Evolutionary conservation across 768 basidiomycete genomes (phyloP), one percentile per base, ranked within the genome.

Genomic region (Amyloporia xantha): DNA sequence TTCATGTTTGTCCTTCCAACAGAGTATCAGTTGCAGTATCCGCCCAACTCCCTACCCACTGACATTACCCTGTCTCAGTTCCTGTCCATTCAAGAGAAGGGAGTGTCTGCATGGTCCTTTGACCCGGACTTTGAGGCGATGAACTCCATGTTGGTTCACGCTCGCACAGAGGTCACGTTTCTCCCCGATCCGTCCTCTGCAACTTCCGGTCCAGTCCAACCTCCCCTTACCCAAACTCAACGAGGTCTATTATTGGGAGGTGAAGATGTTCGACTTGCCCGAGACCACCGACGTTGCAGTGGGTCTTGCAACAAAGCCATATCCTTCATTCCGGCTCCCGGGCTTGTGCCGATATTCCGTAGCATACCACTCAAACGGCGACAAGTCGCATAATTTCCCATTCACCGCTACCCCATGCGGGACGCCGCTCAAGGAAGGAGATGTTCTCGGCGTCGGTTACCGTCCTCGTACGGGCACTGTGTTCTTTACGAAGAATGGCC

Each of bases 241-340:
- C 69, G 96, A 98, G 65, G 93, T 97, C 11, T 99, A 99, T 65
- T 99, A 99, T 65, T 99, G 91, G 90, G 96, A 99, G 65, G 88
- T 92, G 53, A 99, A 99, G 71, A 90, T 98, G 88, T 98, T 93
- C 63, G 96, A 99, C 68, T 85, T 96, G 47, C 92, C 94, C 11
- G 73, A 79, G 52, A 72, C 78, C 2, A 98, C 94, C 7, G 88
- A 77, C 39, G 86, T 96, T n/a, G 82, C 91, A 27, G 81, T 98
- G 42, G 96, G 96, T 28, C 66, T 99, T 30, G 93, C 95, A 15
- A 99, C 96, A 2, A 98, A 96, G 66, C 96, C 96, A 7, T 98
- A 91, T 62, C 96, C 96, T 7, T 79, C 85, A 9, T 98, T 98
- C 75, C 81, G 94, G 40, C 73, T 99, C 44, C 88, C 92, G 17